A percentile compares a stretch with the other conserved stretches of the same genome.
Conservation (phyloP, 2,329 filamentous ascomycete species). For the Geoglossum cookeanum region DNA sequence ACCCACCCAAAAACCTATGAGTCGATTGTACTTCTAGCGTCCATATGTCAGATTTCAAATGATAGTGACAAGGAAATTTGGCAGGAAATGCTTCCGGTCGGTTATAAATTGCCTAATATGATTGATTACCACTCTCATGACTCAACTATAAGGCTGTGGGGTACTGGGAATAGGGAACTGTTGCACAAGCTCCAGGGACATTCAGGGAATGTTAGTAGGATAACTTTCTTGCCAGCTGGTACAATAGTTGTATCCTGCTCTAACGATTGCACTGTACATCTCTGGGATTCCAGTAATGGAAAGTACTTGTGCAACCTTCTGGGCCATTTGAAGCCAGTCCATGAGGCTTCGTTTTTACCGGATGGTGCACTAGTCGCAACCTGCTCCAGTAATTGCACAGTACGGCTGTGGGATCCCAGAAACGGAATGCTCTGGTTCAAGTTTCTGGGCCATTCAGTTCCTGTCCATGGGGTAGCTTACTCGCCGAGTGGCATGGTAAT, state of each 20-base stretch:
- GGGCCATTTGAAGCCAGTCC: background rate
- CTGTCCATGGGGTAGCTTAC: background rate
- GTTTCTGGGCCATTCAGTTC: background rate
- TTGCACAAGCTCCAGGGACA: background rate
- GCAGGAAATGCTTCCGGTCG: background rate
- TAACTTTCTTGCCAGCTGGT: background rate
- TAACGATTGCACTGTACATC: background rate
- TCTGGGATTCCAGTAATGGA: slow-evolving; percentile 1
- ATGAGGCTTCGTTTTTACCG: background rate
- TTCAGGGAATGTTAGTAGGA: background rate
- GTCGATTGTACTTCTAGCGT: background rate
- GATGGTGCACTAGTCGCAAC: background rate
- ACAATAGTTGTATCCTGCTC: background rate
- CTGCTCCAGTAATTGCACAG: background rate
- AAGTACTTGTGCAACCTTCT: background rate
- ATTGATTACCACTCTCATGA: background rate
- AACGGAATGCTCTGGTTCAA: background rate
- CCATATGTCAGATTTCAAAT: background rate
- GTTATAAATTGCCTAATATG: background rate
- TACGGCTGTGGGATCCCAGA: background rate
- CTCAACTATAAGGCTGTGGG: background rate
- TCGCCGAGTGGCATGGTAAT: background rate
- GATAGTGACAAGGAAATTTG: background rate
- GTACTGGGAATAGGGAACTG: background rate
- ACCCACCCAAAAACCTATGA: background rate